Base-by-base conservation (phyloP, 2,329 filamentous ascomycete species). In the Fusarium sp. region DNA sequence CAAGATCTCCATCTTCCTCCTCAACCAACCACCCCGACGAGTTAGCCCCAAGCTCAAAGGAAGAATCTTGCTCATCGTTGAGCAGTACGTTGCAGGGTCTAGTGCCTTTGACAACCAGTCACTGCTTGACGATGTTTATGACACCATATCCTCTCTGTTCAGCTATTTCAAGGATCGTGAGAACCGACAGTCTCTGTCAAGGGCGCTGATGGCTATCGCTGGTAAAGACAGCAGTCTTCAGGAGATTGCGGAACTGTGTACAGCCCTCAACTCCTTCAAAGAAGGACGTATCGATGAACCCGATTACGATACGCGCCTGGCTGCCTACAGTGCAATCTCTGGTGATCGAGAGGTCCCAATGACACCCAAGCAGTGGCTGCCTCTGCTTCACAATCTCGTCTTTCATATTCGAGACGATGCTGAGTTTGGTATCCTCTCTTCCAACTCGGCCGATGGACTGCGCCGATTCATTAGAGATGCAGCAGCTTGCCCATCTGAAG, bases 351-450 rank as follows among this genome's bases (percentile, higher is more conserved):
- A 88, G 40, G 78, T 78, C 1, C 80, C 84, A 0, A 88, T 94
- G 65, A 90, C 87, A 1, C 81, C 90, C 2, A 87, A 87, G 62
- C 92, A 97, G 79, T 99, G 96, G 95, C 87, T 91, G 55, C 94
- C 96, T 8, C 81, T 99, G 22, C 82, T 98, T 13, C 92, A 94
- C 81, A 99, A 98, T 76, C 88, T 97, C 83, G 85, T 97, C 3
- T 98, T 91, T 80, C 96, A 92, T 76, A 91, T 98, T 70, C 91
- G 90, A 70, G 89, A 95, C 69, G 91, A 94, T 58, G 94, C 97
- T 67, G 96, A 99, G 78, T 91, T 97, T 69, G 92, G 93, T 47
- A 92, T 98, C 51, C 83, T 97, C 16, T 86, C 88, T 0, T 86
- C 87, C 3, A 98, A 95, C 78, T 93, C 96, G 9, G 92, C 94